These are phyloP conservation scores for Trichoderma brevicompactum DNA, from an alignment of 2,329 filamentous ascomycete species.

Conservation along the genomic window DNA sequence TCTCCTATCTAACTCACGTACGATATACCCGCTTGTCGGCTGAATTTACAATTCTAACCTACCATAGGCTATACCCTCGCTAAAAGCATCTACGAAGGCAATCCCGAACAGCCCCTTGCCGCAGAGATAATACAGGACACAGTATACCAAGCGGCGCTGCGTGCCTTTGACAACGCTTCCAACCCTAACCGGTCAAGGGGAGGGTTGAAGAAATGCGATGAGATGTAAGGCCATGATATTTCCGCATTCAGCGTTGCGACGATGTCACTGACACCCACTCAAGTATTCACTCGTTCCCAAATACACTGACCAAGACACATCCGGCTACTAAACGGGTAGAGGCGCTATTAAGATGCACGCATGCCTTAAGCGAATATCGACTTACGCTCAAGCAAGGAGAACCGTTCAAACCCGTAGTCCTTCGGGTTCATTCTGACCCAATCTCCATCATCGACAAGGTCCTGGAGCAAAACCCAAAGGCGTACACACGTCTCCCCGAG, in stretches of 20 bases:
- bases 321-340: conserved; percentile 60
- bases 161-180: conserved; percentile 78
- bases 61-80: conserved; percentile 64
- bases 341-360: conserved; percentile 71
- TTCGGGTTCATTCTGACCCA: conserved; percentile 77
- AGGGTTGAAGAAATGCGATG: conserved; percentile 75
- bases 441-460: conserved; percentile 73
- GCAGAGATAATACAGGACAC: conserved; percentile 60
- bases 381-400: conserved; percentile 79
- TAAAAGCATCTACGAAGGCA: conserved; percentile 63
- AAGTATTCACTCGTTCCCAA: conserved; percentile 67
- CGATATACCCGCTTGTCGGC: conserved; percentile 36
- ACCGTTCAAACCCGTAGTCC: conserved; percentile 76
- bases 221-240: conserved; percentile 60
- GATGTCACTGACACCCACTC: background rate
- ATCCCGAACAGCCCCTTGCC: conserved; percentile 54
- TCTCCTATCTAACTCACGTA: conserved; percentile 65
- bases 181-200: conserved; percentile 79
- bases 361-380: conserved; percentile 75
- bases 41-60: conserved; percentile 25
- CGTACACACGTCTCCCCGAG: conserved; percentile 76
- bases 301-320: conserved; percentile 57
- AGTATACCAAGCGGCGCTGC: conserved; percentile 66
- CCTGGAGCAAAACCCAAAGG: conserved; percentile 73
- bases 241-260: background rate